A percentile compares a stretch with the other conserved stretches of the same genome.
phyloP scores from a whole-genome alignment of 1,284 basidiomycete genomes.

The Trametes pubescens region DNA sequence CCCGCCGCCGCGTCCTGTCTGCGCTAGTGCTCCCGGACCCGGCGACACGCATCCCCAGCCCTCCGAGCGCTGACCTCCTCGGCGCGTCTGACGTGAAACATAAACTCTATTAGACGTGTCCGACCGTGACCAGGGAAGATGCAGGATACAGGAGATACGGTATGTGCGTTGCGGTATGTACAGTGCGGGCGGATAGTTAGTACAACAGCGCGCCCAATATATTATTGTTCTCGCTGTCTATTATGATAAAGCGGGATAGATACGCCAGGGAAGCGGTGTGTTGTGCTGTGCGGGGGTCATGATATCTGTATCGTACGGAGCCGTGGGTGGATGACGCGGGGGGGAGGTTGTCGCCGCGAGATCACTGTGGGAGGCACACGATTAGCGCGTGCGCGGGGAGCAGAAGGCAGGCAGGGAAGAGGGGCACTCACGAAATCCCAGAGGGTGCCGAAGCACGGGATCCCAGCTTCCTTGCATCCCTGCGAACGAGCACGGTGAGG shows the following conservation, averaged over 20 bases:
- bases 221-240: conserved; percentile 28
- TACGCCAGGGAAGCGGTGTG: conserved; percentile 8
- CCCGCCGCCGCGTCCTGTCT: background rate
- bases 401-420: background rate
- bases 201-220: conserved; percentile 19
- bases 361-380: conserved; percentile 23
- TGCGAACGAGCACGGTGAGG: conserved; percentile 24
- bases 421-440: conserved; percentile 70
- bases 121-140: background rate
- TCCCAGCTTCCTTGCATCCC: conserved; percentile 78
- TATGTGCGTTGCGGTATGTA: conserved; percentile 24
- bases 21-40: background rate
- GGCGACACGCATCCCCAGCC: background rate
- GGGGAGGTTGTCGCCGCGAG: conserved; percentile 6
- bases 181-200: conserved; percentile 12
- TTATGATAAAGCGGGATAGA: conserved; percentile 11
- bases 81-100: conserved; percentile 1
- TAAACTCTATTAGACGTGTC: conserved; percentile 16
- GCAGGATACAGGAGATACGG: conserved; percentile 17
- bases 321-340: background rate
- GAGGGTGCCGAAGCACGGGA: conserved; percentile 75
- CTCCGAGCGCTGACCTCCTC: background rate
- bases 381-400: conserved; percentile 7
- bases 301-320: background rate
- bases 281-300: background rate